These are phyloP conservation scores for Dictyostelium gargantuum DNA, from an alignment of 208 protist species.

Conservation along the genomic window DNA sequence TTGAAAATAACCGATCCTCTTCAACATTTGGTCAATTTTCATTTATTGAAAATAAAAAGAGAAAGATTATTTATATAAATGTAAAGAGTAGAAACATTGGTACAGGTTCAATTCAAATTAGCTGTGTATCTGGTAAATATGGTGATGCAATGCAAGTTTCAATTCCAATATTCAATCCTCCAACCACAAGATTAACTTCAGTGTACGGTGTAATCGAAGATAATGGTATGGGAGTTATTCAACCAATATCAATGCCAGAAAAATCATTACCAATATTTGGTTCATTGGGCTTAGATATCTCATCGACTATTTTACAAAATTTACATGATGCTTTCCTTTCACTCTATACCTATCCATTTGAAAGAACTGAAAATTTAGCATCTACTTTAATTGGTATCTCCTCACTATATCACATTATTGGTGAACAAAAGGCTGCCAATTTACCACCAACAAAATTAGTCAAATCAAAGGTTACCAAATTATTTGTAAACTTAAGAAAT, in stretches of 20 bases:
- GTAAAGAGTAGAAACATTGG: conserved; percentile 3
- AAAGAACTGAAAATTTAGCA: conserved; percentile 36
- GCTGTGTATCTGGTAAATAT: conserved; percentile 46
- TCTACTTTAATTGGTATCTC: background rate
- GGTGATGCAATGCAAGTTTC: conserved; percentile 49
- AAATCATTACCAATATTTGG: conserved; percentile 23
- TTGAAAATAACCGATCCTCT: background rate
- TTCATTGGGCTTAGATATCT: background rate
- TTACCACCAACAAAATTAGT: background rate
- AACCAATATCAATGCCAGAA: conserved; percentile 22
- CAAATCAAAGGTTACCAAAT: background rate
- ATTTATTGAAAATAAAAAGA: background rate
- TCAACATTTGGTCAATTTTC: background rate
- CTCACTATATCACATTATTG: background rate
- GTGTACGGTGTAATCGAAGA: conserved; percentile 35
- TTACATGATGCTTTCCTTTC: background rate
- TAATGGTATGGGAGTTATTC: background rate
- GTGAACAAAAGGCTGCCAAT: background rate
- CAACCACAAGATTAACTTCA: background rate
- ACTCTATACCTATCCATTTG: background rate
- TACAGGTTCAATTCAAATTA: background rate
- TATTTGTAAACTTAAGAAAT: background rate
- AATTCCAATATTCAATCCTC: conserved; percentile 19
- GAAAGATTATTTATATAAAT: conserved; percentile 1
- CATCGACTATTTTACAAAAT: conserved; percentile 36